Percentiles rank a stretch among this genome's conserved stretches.
phyloP scores from a whole-genome alignment of 2,329 filamentous ascomycete species.

The Penicillium sp. region DNA sequence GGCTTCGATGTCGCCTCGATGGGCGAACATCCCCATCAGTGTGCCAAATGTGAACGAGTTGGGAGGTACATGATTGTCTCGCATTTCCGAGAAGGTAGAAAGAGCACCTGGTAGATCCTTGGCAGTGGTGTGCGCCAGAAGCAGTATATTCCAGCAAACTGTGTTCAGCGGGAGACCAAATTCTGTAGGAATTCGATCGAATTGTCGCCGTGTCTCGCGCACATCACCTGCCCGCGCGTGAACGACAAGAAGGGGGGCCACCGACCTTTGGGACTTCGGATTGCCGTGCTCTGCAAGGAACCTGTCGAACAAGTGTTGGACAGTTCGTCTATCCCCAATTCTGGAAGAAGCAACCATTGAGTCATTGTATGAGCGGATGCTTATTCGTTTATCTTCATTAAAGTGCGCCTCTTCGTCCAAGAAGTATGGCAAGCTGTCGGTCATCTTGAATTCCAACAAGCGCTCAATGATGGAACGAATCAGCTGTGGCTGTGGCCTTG shows the following conservation, averaged over 20 bases:
- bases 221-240: constrained; percentile 69
- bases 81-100: constrained; percentile 61
- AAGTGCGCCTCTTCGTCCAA: constrained; percentile 41
- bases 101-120: constrained; percentile 67
- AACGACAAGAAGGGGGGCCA: constrained; percentile 64
- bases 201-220: constrained; percentile 56
- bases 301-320: constrained; percentile 47
- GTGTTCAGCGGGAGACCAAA: constrained; percentile 58
- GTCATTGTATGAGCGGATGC: constrained; percentile 33
- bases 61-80: constrained; percentile 50
- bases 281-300: constrained; percentile 39
- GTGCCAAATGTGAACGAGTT: constrained; percentile 67
- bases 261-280: constrained; percentile 30
- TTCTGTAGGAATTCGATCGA: constrained; percentile 59
- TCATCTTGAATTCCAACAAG: constrained; percentile 32
- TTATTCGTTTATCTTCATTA: constrained; percentile 27
- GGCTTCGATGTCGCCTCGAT: constrained; percentile 69
- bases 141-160: constrained; percentile 70
- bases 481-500: constrained; percentile 21
- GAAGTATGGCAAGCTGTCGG: constrained; percentile 39
- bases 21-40: constrained; percentile 69
- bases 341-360: constrained; percentile 45
- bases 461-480: constrained; percentile 27
- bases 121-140: constrained; percentile 67
- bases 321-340: constrained; percentile 46